These are phyloP conservation scores for Penicillium atrosanguineum DNA, from an alignment of 495 filamentous ascomycete species.

Conservation along the genomic window DNA sequence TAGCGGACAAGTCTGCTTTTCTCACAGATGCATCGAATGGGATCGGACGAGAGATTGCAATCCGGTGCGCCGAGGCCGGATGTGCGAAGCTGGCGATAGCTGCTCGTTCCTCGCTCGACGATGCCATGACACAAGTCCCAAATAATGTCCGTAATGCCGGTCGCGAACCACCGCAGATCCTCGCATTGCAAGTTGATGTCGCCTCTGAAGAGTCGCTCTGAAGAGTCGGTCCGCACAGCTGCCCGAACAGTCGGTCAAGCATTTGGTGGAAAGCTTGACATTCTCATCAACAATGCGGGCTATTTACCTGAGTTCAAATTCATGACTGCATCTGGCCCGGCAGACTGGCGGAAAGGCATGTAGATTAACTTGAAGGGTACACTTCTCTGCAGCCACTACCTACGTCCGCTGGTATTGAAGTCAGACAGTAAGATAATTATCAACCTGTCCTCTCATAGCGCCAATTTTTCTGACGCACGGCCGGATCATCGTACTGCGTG, in stretches of 20 bases:
- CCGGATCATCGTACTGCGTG: constrained; percentile 39
- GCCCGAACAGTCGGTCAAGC: constrained; percentile 24
- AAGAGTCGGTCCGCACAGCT: constrained; percentile 31
- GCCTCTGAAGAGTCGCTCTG: constrained; percentile 28
- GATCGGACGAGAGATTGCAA: constrained; percentile 42
- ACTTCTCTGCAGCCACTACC: constrained; percentile 43
- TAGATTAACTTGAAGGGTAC: constrained; percentile 47
- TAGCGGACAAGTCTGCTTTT: constrained; percentile 40
- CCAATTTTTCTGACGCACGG: constrained; percentile 26
- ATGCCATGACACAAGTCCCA: constrained; percentile 32
- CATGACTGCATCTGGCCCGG: constrained; percentile 42
- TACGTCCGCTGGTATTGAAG: constrained; percentile 44
- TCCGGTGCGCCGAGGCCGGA: constrained; percentile 47
- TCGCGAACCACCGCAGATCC: constrained; percentile 36
- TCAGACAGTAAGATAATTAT: constrained; percentile 48
- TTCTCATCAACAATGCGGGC: constrained; percentile 58
- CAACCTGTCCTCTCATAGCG: constrained; percentile 44
- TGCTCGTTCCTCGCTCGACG: constrained; percentile 41
- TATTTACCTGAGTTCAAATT: constrained; percentile 29
- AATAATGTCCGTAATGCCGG: constrained; percentile 34
- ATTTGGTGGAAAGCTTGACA: constrained; percentile 42
- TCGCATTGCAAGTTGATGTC: constrained; percentile 44
- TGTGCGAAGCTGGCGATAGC: constrained; percentile 43
- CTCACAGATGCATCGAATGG: constrained; percentile 52
- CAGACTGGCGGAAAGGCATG: constrained; percentile 44